Evolutionary conservation across 371 early-diverging fungal genomes (phyloP).

Genomic region (Rhizopus stolonifer): DNA sequence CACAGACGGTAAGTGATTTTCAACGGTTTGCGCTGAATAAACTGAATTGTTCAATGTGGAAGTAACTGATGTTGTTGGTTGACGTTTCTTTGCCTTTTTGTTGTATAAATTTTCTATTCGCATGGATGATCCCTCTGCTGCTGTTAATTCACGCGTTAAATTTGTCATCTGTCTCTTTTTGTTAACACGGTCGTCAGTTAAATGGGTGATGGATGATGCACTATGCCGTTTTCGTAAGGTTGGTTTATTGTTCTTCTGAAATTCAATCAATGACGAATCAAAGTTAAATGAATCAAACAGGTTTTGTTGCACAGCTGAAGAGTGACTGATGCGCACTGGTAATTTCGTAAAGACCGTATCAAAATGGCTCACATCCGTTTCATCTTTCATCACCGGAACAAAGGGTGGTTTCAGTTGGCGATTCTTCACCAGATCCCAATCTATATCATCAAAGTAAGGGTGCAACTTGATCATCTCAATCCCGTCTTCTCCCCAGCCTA

Average conservation of each 20-base stretch:
- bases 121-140: too few relatives aligned
- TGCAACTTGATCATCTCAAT: conserved; percentile 64
- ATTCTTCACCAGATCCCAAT: conserved; percentile 67
- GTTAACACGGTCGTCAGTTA: conserved; percentile 5
- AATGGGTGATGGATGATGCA: conserved; percentile 22
- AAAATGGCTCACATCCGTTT: conserved; percentile 61
- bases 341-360: conserved; percentile 62
- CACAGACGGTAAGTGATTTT: conserved; percentile 3
- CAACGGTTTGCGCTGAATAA: conserved; percentile 13
- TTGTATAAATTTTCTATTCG: too few relatives aligned
- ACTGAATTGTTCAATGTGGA: conserved; percentile 18
- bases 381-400: conserved; percentile 47
- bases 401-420: conserved; percentile 56
- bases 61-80: conserved; percentile 5
- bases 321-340: conserved; percentile 48
- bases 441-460: conserved; percentile 62
- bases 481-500: conserved; percentile 59
- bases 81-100: conserved; percentile 2
- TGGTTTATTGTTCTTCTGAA: conserved; percentile 9
- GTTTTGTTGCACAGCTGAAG: conserved; percentile 19
- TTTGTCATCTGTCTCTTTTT: conserved; percentile 23
- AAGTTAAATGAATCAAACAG: conserved; percentile 35
- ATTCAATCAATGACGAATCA: neutral
- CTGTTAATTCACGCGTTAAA: too few relatives aligned
- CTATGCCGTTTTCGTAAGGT: conserved; percentile 31